Evolutionary conservation across 2,329 filamentous ascomycete genomes (phyloP).

Genomic region (Xylariaceae sp.): DNA sequence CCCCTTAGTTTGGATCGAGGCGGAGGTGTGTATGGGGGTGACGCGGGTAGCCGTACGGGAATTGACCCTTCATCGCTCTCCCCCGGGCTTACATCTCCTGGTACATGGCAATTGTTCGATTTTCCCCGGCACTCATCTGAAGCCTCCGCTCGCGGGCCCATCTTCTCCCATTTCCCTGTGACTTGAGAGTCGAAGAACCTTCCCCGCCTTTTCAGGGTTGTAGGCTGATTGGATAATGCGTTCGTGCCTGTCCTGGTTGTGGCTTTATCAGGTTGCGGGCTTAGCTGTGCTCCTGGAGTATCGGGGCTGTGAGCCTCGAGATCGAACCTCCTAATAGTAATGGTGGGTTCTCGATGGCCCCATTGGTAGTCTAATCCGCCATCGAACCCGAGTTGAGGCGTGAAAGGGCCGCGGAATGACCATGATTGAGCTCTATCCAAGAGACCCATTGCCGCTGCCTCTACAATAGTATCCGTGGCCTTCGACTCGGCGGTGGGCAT

Average conservation of each 20-base stretch:
- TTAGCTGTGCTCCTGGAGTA: not conserved
- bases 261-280: not conserved
- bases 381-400: slow-evolving; percentile 37
- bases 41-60: too few relatives aligned
- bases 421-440: slow-evolving; percentile 18
- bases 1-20: not conserved
- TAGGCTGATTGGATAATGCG: slow-evolving; percentile 2
- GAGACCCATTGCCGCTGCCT: slow-evolving; percentile 20
- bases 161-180: not conserved
- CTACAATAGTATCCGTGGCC: slow-evolving; percentile 27
- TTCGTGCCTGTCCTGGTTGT: not conserved
- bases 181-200: slow-evolving; percentile 10
- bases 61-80: too few relatives aligned
- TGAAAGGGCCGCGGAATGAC: slow-evolving; percentile 35
- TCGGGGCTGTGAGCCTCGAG: slow-evolving; percentile 6
- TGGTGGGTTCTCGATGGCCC: slow-evolving; percentile 14
- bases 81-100: too few relatives aligned
- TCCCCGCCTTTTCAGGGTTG: slow-evolving; percentile 12
- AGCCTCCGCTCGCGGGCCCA: too few relatives aligned
- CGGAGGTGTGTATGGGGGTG: not conserved
- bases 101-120: too few relatives aligned
- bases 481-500: slow-evolving; percentile 36
- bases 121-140: too few relatives aligned
- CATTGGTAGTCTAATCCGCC: slow-evolving; percentile 36
- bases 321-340: slow-evolving; percentile 15